Base-by-base conservation (phyloP, 2,329 filamentous ascomycete species). In the Aspergillus sp. region DNA sequence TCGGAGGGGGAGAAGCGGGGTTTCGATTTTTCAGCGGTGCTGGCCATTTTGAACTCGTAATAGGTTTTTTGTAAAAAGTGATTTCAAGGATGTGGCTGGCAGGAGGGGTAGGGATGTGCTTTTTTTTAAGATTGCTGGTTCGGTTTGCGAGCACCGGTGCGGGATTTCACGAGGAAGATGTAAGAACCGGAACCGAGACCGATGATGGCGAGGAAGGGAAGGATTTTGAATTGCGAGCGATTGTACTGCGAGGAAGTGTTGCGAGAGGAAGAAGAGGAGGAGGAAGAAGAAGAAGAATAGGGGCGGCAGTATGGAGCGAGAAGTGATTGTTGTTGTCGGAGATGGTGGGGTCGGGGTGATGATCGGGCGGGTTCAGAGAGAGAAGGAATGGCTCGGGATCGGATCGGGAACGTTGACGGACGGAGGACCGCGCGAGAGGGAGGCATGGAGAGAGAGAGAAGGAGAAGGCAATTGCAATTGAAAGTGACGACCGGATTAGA, bases 1-100 rank as follows among this genome's bases (percentile, higher is more conserved):
- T 92, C 83, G 87, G 86, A 72, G 53, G 89, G 80, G 59, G 86
- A 88, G 84, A 96, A 97, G 71, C 90, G 86, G 4, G 93, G 89
- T 56, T 81, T 79, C 49, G 76, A 61, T 32, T 73, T 75, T 88
- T 89, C 16, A 24, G 24, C 24, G 16, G 53, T 55, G 42, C 55
- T 46, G 45, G 68, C 49, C 71, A 72, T 73, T 42, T 42, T 63
- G 56, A 67, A 59, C 29, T 20, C 42, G 22, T 51, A 16, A 4
- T 26, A 53, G 42, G 7, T 51, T 36, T 51, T 36, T 58, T 49
- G 46, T 29, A 29, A 1, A 9, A 29, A 29, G 26, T 1, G 26
- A 1, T 29, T 29, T 29, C 26, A 6, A 29, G 26, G 7, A 29
- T 7, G 26, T 2, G 7, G 7, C 3, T 16, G 52, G 52, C 39